Base-by-base conservation (phyloP, 192 early-diverging fungal species). In the Rhizoclosmatium globosum region DNA sequence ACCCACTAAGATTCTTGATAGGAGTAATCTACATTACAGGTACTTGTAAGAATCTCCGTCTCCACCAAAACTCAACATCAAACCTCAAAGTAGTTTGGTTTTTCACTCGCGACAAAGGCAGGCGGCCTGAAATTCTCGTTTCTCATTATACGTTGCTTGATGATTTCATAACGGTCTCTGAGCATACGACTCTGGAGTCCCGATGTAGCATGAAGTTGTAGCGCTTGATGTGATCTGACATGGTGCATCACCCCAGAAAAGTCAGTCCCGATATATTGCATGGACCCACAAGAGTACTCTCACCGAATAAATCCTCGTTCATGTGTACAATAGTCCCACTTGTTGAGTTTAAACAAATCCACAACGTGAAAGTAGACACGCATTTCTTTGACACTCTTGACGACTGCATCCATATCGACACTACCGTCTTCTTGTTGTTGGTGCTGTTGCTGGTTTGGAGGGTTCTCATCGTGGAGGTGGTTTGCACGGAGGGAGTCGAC, bases 1-100 rank as follows among this genome's bases (percentile, higher is more conserved):
- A 41, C 89, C 95, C 83, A 45, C 91, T 92, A 58, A 98, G 84
- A 3, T 94, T 91, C 76, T 94, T 95, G 64, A 98, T 91, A 2
- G 93, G 89, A 9, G 92, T 93, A n/a, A n/a, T n/a, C n/a, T n/a
- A n/a, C n/a, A n/a, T n/a, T n/a, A n/a, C n/a, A n/a, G n/a, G n/a
- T n/a, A n/a, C n/a, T n/a, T n/a, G n/a, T n/a, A n/a, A n/a, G n/a
- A n/a, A n/a, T n/a, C n/a, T n/a, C n/a, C n/a, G n/a, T n/a, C n/a
- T n/a, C n/a, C n/a, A n/a, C n/a, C n/a, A n/a, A n/a, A n/a, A 17
- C 17, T 13, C 50, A 53, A 53, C 6, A 53, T 61, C 15, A 42
- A 41, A 75, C 64, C 56, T 69, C 59, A 44, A 68, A 64, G 21
- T 42, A 74, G 38, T 64, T 44, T 19, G 41, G 61, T 19, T 82